Evolutionary conservation across 257 asterid genomes (phyloP), one percentile per base, ranked within the genome.

Genomic region (Lantana camara): DNA sequence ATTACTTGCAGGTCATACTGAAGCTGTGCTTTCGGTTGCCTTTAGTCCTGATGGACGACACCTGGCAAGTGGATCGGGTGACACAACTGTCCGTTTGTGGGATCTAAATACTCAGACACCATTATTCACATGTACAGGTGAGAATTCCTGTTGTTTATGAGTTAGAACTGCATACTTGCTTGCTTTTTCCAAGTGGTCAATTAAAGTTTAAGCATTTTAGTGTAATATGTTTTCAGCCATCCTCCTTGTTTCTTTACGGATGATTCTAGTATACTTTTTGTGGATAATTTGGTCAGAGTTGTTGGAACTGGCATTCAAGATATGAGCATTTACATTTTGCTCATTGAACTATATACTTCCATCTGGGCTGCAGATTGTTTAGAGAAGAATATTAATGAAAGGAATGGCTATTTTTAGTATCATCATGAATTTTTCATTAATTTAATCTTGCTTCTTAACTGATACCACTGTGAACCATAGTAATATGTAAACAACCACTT

Each of bases 31-130:
- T 70, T 82, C 99, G 16, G 99, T 93, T 73, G 73, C 96, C 61
- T 93, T 93, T 78, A 93, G 97, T 70, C 97, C 99, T 50, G 96
- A 93, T 73, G 97, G 99, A 47, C 84, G 75, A 35, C 92, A 86
- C 16, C 75, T 93, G 74, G 98, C 98, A 24, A 90, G 99, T 82
- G 97, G 96, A 38, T 93, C 99, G 15, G 99, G 97, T 73, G 99
- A 93, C 75, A 90, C 99, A 42, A 87, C 95, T 57, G 95, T 93
- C 60, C 99, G 95, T 46, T 70, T 93, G 23, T 93, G 99, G 99
- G 97, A 93, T 78, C 84, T 90, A 51, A 85, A 68, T 72, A 93
- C 99, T 14, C 99, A 90, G 82, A 89, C 97, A 44, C 99, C 99
- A 1, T 69, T 87, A 58, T 90, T 85, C 79, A 87, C 95, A 24